A percentile compares a stretch with the other conserved stretches of the same genome.
Evolutionary conservation across 2,329 filamentous ascomycete genomes (phyloP).

Genomic region (Sporothrix inflata): DNA sequence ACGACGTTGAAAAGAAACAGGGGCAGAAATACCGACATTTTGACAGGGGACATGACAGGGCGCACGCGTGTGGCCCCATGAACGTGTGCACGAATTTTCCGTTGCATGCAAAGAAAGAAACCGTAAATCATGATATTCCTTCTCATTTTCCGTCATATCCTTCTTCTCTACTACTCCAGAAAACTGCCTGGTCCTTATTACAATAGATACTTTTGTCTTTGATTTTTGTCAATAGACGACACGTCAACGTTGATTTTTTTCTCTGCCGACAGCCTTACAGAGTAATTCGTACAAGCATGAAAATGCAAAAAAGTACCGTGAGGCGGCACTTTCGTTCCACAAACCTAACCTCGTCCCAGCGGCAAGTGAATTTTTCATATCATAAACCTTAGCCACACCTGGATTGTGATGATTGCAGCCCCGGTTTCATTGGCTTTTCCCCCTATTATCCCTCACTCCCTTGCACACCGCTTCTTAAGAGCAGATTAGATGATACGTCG

Average conservation of each 20-base stretch:
- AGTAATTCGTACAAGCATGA: not conserved
- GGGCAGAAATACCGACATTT: conserved; percentile 13
- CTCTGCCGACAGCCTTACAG: not conserved
- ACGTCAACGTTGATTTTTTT: no score
- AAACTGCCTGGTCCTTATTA: no score
- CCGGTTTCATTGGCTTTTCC: not conserved
- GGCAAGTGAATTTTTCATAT: not conserved
- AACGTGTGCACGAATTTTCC: not conserved
- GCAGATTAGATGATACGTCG: not conserved
- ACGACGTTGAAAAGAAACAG: not conserved
- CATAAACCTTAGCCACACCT: not conserved
- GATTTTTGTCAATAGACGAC: not conserved
- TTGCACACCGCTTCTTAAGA: conserved; percentile 10
- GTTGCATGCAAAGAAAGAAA: not conserved
- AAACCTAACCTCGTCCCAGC: not conserved
- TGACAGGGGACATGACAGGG: not conserved
- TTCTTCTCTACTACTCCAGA: not conserved
- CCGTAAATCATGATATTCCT: not conserved
- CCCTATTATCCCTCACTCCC: not conserved
- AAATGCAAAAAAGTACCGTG: not conserved
- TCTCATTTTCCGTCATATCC: no score
- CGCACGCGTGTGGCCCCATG: not conserved
- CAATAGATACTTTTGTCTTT: not conserved
- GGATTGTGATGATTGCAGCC: not conserved
- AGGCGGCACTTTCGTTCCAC: not conserved